Evolutionary conservation across 805 yeast species (phyloP), one percentile per base, ranked within the genome.

Genomic region (Candida xyloterini): DNA sequence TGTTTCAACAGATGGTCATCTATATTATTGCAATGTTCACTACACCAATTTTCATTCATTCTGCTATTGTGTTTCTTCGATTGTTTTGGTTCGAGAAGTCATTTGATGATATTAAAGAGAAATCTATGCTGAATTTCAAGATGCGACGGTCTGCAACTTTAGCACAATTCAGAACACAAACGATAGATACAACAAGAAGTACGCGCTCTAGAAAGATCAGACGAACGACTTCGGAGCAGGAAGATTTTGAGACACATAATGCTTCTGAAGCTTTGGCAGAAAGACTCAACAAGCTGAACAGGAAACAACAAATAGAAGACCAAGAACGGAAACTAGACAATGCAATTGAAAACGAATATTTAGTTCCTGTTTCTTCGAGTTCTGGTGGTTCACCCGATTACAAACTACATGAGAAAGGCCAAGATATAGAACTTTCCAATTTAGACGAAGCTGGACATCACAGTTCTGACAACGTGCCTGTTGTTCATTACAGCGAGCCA

Each of bases 11-110:
- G 57, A 74, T 89, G 11, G 68, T 74, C 8, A 61, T 91, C 2
- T 87, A 81, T 56, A 48, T 85, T 10, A 44, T 78, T 3, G 65
- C 90, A 21, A 68, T 78, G 47, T 51, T 88, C 15, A 76, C 95
- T 4, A 89, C 95, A 0, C 98, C 98, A 1, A 85, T 93, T 15
- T 82, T 83, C 56, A 86, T 95, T 38, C 95, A 93, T 59, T 78
- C 95, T 0, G 73, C 76, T 1, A 66, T 93, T 25, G 80, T 88
- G 7, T 78, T 87, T 46, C 67, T 90, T 8, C 73, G 99, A 35
- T 67, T 93, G 32, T 86, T 85, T 59, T 85, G 95, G 87, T 93
- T 86, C 62, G 95, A 89, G 59, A 76, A 87, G 48, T 75, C 82
- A 51, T 88, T 93, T 62, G 91, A 87, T 57, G 78, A 82, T 50